Conservation (phyloP, 164 flowering plant genomes). For the Magnolia kwangsiensis region DNA sequence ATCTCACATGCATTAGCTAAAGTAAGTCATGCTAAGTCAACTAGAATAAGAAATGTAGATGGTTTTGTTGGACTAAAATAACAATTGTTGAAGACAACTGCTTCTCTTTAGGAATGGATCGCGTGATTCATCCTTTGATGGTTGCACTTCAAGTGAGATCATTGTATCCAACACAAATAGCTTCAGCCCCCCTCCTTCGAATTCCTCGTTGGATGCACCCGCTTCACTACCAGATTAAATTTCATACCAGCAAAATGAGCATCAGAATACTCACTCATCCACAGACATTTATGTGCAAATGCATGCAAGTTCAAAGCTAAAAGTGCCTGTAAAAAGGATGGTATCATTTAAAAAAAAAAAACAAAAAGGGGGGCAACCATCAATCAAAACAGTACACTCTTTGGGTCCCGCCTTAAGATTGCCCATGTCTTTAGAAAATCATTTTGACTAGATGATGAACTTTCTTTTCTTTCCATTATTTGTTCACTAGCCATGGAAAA, state of each 20-base stretch:
- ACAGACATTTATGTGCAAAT: background rate
- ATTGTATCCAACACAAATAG: slow-evolving; percentile 67
- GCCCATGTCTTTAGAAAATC: too few relatives aligned
- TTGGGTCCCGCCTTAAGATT: too few relatives aligned
- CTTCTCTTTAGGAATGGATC: background rate
- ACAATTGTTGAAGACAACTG: background rate
- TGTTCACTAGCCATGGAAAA: too few relatives aligned
- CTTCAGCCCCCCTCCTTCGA: slow-evolving; percentile 44
- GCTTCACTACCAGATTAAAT: slow-evolving; percentile 42
- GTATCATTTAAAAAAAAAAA: too few relatives aligned
- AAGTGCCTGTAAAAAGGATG: too few relatives aligned
- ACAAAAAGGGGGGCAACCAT: too few relatives aligned
- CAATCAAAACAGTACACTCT: too few relatives aligned
- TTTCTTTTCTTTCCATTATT: too few relatives aligned
- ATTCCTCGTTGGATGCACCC: slow-evolving; percentile 64
- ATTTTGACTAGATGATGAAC: too few relatives aligned
- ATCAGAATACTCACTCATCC: background rate
- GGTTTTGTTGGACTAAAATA: background rate
- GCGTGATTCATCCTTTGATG: background rate
- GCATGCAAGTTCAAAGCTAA: too few relatives aligned
- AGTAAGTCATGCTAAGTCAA: background rate
- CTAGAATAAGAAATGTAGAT: background rate
- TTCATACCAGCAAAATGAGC: background rate
- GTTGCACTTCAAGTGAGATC: slow-evolving; percentile 10
- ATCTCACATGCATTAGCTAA: background rate